phyloP scores from a whole-genome alignment of 1,139 yeast species.

The Yamadazyma songkhlaensis region DNA sequence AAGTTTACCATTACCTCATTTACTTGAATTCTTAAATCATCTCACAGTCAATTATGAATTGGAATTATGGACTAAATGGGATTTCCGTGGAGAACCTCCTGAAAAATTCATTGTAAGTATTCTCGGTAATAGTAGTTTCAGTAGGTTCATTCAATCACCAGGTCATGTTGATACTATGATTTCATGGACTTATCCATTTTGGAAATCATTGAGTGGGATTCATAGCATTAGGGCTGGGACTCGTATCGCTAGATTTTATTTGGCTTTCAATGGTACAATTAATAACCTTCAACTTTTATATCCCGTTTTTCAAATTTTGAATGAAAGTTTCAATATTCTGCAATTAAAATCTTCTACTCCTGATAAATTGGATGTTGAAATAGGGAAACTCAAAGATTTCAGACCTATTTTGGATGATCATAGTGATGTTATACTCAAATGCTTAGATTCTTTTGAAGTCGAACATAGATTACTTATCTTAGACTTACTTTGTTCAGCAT shows the following conservation, averaged over 20 bases:
- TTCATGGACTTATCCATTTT: slow-evolving; percentile 10
- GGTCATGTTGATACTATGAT: slow-evolving; percentile 1
- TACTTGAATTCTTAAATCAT: slow-evolving; percentile 45
- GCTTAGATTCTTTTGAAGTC: background rate
- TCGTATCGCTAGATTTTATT: slow-evolving; percentile 6
- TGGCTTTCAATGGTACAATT: slow-evolving; percentile 4
- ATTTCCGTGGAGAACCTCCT: slow-evolving; percentile 31
- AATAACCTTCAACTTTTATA: background rate
- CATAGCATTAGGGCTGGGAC: slow-evolving; percentile 7
- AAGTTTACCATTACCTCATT: slow-evolving; percentile 52
- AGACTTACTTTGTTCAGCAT: slow-evolving; percentile 42
- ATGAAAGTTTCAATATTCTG: slow-evolving; percentile 1
- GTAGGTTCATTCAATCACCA: slow-evolving; percentile 9
- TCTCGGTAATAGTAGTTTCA: slow-evolving; percentile 34
- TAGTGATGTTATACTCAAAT: slow-evolving; percentile 7
- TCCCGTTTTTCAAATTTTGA: slow-evolving; percentile 4
- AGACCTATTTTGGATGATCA: slow-evolving; percentile 33
- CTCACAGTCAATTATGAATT: slow-evolving; percentile 37
- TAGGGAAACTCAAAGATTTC: slow-evolving; percentile 25
- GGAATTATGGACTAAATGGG: slow-evolving; percentile 50
- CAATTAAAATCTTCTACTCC: background rate
- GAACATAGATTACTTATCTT: slow-evolving; percentile 11
- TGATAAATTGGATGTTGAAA: slow-evolving; percentile 11
- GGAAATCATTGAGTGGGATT: slow-evolving; percentile 9
- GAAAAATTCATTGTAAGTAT: slow-evolving; percentile 56